These are phyloP conservation scores for Aspergillus eucalypticola DNA, from an alignment of 2,329 filamentous ascomycete species.

Conservation along the genomic window DNA sequence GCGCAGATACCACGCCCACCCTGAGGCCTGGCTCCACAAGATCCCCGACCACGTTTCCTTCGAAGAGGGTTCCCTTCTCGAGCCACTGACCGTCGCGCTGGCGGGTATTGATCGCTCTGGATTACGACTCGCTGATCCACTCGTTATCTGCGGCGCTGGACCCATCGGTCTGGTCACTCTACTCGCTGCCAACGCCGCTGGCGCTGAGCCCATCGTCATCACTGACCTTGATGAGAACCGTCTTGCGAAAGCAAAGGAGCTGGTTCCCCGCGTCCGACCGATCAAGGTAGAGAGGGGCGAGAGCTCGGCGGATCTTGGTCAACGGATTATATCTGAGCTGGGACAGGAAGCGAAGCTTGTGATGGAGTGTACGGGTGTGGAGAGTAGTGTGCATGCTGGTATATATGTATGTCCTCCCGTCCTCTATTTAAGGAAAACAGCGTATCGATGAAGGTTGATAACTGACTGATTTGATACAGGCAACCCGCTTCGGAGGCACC, in stretches of 20 bases:
- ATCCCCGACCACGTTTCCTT: slow-evolving; percentile 20
- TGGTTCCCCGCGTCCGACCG: slow-evolving; percentile 17
- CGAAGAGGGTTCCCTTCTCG: slow-evolving; percentile 20
- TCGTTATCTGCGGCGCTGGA: slow-evolving; percentile 22
- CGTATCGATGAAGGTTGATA: neutral
- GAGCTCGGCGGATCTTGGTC: slow-evolving; percentile 11
- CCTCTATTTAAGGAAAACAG: neutral
- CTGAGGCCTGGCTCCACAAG: slow-evolving; percentile 20
- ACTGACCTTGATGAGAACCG: slow-evolving; percentile 21
- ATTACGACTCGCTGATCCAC: slow-evolving; percentile 17
- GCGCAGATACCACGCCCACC: slow-evolving; percentile 22
- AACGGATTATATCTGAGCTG: slow-evolving; percentile 16
- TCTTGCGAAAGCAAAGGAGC: slow-evolving; percentile 21
- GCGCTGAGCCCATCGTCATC: slow-evolving; percentile 22
- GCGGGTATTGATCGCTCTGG: slow-evolving; percentile 21
- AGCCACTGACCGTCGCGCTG: slow-evolving; percentile 21
- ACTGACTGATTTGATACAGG: slow-evolving; percentile 4
- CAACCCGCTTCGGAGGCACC: slow-evolving; percentile 21
- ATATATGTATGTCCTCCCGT: slow-evolving; percentile 16
- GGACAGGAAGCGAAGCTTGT: slow-evolving; percentile 23
- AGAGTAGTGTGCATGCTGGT: slow-evolving; percentile 22
- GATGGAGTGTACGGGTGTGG: slow-evolving; percentile 23
- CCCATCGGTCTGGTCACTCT: slow-evolving; percentile 23
- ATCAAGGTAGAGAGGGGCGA: slow-evolving; percentile 10
- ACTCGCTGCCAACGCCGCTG: slow-evolving; percentile 20